Percentiles rank a stretch among this genome's conserved stretches.
phyloP scores from a whole-genome alignment of 257 asterid species.

The Lycium barbarum region DNA sequence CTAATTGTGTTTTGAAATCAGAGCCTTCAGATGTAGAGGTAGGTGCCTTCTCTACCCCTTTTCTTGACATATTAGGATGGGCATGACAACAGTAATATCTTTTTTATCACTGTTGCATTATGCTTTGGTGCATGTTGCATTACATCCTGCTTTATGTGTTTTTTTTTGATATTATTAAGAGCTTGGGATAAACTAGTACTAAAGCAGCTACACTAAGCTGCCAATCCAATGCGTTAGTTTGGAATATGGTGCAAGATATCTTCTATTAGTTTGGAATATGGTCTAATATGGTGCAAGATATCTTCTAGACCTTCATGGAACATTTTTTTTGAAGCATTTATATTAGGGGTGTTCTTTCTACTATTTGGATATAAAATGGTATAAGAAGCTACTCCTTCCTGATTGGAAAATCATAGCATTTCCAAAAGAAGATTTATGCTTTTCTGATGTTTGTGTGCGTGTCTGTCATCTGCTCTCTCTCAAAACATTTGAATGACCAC shows the following conservation, averaged over 20 bases:
- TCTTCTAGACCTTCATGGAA: conserved; percentile 15
- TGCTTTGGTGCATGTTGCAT: not conserved
- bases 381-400: conserved; percentile 10
- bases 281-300: not conserved
- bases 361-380: not conserved
- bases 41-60: conserved; percentile 54
- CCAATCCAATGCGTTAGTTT: conserved; percentile 2
- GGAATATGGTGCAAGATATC: conserved; percentile 2
- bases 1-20: conserved; percentile 41
- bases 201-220: conserved; percentile 23
- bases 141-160: not conserved
- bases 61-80: not conserved
- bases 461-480: conserved; percentile 4
- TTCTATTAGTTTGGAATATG: conserved; percentile 16
- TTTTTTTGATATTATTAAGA: not conserved
- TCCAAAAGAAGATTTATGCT: conserved; percentile 5
- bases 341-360: not conserved
- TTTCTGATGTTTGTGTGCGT: not conserved
- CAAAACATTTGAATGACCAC: not conserved
- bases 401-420: not conserved
- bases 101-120: not conserved
- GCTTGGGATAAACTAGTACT: conserved; percentile 7
- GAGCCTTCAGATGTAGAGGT: conserved; percentile 63
- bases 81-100: not conserved
- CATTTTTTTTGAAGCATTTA: not conserved